Percentiles rank a stretch among this genome's conserved stretches.
Evolutionary conservation across 495 filamentous ascomycete genomes (phyloP).

Genomic region (Pseudomonodictys pantanalensis): DNA sequence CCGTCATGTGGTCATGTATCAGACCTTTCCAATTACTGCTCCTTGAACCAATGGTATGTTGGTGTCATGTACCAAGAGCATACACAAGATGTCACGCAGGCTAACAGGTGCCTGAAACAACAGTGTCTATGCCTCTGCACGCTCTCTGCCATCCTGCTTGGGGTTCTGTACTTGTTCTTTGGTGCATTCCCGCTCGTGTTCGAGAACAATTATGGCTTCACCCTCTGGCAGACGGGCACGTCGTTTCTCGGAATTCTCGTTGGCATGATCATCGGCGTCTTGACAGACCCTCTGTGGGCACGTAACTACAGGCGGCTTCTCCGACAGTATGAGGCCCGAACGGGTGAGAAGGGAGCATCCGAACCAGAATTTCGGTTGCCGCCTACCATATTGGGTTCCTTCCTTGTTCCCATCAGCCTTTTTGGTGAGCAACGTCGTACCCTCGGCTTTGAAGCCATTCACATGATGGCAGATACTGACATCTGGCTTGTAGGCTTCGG

Average conservation of each 20-base stretch:
- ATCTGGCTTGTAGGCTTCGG: slow-evolving; percentile 44
- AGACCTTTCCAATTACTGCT: slow-evolving; percentile 77
- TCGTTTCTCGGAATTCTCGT: slow-evolving; percentile 77
- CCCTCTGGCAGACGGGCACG: slow-evolving; percentile 74
- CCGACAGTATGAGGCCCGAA: slow-evolving; percentile 50
- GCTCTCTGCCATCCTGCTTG: slow-evolving; percentile 78
- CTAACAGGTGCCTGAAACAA: slow-evolving; percentile 12
- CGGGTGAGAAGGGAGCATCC: slow-evolving; percentile 54
- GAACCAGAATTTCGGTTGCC: slow-evolving; percentile 86
- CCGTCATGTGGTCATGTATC: slow-evolving; percentile 65
- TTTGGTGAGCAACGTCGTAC: slow-evolving; percentile 46
- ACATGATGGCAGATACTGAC: slow-evolving; percentile 13
- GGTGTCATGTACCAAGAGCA: slow-evolving; percentile 40
- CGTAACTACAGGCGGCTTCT: slow-evolving; percentile 62
- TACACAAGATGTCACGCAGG: slow-evolving; percentile 13
- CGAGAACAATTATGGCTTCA: slow-evolving; percentile 67
- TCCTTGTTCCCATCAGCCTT: slow-evolving; percentile 73
- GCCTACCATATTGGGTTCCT: slow-evolving; percentile 70
- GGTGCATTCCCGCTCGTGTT: slow-evolving; percentile 87
- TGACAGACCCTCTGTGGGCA: slow-evolving; percentile 68
- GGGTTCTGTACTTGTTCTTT: slow-evolving; percentile 90
- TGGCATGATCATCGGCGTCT: slow-evolving; percentile 67
- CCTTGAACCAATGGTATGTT: slow-evolving; percentile 63
- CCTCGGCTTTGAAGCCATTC: slow-evolving; percentile 11
- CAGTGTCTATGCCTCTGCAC: slow-evolving; percentile 72